Conservation (phyloP, 2,329 filamentous ascomycete species). For the Camillea tinctor region DNA sequence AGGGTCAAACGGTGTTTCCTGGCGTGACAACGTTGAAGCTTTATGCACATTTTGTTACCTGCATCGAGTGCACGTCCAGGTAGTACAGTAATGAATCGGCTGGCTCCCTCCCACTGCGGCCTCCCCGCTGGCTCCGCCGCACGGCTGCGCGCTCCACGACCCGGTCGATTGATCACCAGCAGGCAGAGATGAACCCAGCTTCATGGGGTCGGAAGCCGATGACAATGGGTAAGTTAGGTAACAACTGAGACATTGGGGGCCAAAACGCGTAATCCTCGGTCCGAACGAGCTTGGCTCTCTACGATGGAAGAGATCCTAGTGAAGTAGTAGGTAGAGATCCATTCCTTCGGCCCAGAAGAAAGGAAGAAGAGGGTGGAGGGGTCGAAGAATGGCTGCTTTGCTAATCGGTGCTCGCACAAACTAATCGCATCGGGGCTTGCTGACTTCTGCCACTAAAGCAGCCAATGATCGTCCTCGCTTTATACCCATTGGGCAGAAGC, state of each 20-base stretch:
- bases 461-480: too few species aligned
- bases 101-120: background rate
- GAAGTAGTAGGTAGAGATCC: too few species aligned
- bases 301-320: too few species aligned
- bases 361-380: too few species aligned
- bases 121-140: background rate
- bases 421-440: too few species aligned
- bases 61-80: background rate
- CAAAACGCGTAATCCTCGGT: background rate
- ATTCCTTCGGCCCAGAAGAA: too few species aligned
- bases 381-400: too few species aligned
- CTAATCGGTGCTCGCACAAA: too few species aligned
- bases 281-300: background rate
- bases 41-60: background rate
- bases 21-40: background rate
- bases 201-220: background rate
- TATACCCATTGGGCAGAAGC: too few species aligned
- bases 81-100: background rate
- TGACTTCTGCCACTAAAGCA: too few species aligned
- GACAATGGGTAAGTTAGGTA: background rate
- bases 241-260: background rate
- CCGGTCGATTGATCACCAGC: background rate
- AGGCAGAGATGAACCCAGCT: background rate
- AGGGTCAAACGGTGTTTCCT: background rate
- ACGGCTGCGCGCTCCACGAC: background rate